Conservation (phyloP, 2,329 filamentous ascomycete genomes). For the Colletotrichum cordylinicola region DNA sequence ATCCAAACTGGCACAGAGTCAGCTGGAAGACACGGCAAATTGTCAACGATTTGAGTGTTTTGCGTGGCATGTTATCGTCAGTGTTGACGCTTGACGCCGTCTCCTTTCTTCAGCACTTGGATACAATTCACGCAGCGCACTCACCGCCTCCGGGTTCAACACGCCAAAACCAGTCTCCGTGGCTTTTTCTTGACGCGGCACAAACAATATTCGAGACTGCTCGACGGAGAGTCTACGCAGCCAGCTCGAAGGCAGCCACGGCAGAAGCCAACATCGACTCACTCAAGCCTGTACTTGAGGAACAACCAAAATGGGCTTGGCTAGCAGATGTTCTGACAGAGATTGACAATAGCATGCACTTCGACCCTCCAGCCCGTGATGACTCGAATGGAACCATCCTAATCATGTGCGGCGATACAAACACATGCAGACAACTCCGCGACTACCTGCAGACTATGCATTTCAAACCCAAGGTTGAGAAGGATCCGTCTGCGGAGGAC, state of each 20-base stretch:
- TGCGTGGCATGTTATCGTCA: slow-evolving; percentile 82
- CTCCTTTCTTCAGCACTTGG: slow-evolving; percentile 89
- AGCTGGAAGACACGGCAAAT: slow-evolving; percentile 96
- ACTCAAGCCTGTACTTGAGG: slow-evolving; percentile 83
- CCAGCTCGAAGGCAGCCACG: slow-evolving; percentile 56
- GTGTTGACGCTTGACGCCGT: slow-evolving; percentile 89
- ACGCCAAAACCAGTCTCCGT: slow-evolving; percentile 88
- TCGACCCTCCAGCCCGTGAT: slow-evolving; percentile 77
- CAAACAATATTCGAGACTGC: slow-evolving; percentile 94
- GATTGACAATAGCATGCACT: slow-evolving; percentile 88
- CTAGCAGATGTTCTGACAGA: slow-evolving; percentile 91
- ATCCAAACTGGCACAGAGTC: slow-evolving; percentile 96
- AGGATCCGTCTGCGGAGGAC: slow-evolving; percentile 42
- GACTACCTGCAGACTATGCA: slow-evolving; percentile 95
- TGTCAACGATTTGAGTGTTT: slow-evolving; percentile 83
- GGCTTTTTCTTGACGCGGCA: slow-evolving; percentile 94
- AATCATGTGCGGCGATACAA: slow-evolving; percentile 92
- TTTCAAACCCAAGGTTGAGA: slow-evolving; percentile 61
- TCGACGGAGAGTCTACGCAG: slow-evolving; percentile 84
- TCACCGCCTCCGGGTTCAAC: slow-evolving; percentile 87
- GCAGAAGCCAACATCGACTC: slow-evolving; percentile 59
- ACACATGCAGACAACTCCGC: slow-evolving; percentile 84
- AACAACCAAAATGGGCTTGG: slow-evolving; percentile 91
- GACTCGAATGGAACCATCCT: slow-evolving; percentile 91
- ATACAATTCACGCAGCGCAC: slow-evolving; percentile 91